phyloP scores from a whole-genome alignment of 345 rosid species.

The Syzygium aqueum region DNA sequence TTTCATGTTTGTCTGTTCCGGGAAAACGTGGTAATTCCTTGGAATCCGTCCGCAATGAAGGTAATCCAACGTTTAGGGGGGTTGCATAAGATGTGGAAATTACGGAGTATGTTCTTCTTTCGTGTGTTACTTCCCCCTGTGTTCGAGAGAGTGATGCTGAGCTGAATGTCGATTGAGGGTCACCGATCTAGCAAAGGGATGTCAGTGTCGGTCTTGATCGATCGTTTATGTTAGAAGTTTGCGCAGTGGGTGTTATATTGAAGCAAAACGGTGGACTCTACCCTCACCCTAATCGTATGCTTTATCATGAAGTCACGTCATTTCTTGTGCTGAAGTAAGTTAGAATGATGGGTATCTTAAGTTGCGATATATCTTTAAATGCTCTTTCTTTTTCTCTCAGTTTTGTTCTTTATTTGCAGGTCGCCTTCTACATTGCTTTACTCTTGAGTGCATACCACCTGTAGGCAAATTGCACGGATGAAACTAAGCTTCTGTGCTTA shows the following conservation, averaged over 20 bases:
- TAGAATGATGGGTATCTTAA: neutral
- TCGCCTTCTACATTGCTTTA: neutral
- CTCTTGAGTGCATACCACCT: neutral
- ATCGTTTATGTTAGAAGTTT: neutral
- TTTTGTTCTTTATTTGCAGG: neutral
- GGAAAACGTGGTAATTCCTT: neutral
- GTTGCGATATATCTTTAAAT: neutral
- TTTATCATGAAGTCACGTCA: neutral
- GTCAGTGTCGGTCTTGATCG: neutral
- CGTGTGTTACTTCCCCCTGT: neutral
- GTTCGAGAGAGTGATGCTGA: neutral
- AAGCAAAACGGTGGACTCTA: neutral
- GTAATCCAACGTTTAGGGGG: neutral
- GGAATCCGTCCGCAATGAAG: neutral
- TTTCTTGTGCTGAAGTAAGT: neutral
- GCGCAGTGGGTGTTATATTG: too few relatives aligned
- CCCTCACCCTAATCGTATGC: neutral
- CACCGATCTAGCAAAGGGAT: neutral
- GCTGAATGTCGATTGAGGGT: neutral
- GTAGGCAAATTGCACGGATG: neutral
- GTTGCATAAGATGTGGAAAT: neutral
- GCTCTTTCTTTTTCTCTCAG: neutral
- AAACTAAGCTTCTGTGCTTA: neutral
- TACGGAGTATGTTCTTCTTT: neutral
- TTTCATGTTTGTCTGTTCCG: neutral